phyloP scores from a whole-genome alignment of 2,329 filamentous ascomycete genomes.

The Colletotrichum sp. region DNA sequence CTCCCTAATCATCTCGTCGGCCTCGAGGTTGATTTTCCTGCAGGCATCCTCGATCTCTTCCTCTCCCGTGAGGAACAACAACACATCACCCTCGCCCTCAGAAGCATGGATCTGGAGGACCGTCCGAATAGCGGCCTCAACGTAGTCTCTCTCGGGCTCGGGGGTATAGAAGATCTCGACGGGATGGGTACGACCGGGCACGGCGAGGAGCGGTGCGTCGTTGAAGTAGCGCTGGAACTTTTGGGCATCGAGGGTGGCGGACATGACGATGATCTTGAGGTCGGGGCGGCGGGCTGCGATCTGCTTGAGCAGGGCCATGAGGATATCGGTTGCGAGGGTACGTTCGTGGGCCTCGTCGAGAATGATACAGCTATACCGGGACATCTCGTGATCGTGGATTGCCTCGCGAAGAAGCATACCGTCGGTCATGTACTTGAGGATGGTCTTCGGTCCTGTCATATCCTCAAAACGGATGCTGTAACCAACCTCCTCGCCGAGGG shows the following conservation, averaged over 20 bases:
- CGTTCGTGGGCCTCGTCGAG: constrained; percentile 98
- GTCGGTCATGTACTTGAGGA: constrained; percentile 99
- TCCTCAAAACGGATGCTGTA: constrained; percentile 99
- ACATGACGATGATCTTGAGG: constrained; percentile 99
- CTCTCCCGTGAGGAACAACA: constrained; percentile 95
- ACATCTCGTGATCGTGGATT: constrained; percentile 93
- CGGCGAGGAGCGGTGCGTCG: constrained; percentile 89
- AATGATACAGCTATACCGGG: constrained; percentile 95
- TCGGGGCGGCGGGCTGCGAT: constrained; percentile 82
- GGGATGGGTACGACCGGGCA: constrained; percentile 92
- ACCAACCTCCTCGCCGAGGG: constrained; percentile 91
- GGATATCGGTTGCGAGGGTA: constrained; percentile 94
- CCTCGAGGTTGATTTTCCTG: constrained; percentile 88
- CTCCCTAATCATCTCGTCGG: constrained; percentile 89
- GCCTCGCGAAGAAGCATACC: constrained; percentile 97
- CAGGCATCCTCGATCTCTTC: constrained; percentile 98
- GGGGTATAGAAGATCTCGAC: constrained; percentile 99
- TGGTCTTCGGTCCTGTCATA: constrained; percentile 84
- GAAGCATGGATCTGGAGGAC: constrained; percentile 96
- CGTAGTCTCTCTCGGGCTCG: constrained; percentile 94
- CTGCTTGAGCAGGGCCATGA: constrained; percentile 96
- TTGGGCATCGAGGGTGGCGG: constrained; percentile 93
- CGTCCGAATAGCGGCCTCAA: constrained; percentile 92
- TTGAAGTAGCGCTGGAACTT: constrained; percentile 99
- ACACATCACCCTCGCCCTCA: constrained; percentile 89